phyloP scores from a whole-genome alignment of 257 asterid genomes.

The Leonotis leonurus region DNA sequence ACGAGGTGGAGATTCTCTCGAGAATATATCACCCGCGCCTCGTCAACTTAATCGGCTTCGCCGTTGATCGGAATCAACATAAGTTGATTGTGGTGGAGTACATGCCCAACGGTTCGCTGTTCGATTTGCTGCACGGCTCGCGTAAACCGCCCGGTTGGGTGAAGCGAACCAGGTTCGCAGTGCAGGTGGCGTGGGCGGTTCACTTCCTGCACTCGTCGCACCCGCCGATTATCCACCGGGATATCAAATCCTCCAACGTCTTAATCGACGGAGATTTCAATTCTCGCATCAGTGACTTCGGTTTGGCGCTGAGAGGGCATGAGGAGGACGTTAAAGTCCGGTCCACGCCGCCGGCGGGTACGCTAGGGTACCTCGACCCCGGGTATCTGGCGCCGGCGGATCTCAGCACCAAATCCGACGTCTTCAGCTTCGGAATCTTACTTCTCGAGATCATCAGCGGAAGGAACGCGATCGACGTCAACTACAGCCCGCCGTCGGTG shows the following conservation, averaged over 20 bases:
- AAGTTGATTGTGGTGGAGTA: conserved; percentile 67
- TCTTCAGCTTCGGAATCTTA: conserved; percentile 77
- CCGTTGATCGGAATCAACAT: conserved; percentile 28
- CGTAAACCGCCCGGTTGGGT: conserved; percentile 60
- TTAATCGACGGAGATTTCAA: conserved; percentile 45
- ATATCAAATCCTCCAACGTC: conserved; percentile 71
- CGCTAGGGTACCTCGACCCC: conserved; percentile 84
- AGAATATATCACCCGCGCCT: conserved; percentile 48
- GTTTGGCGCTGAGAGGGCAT: conserved; percentile 68
- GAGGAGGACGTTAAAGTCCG: conserved; percentile 61
- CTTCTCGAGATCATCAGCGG: conserved; percentile 73
- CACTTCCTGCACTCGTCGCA: conserved; percentile 48
- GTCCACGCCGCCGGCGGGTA: conserved; percentile 92
- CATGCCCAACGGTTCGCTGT: conserved; percentile 75
- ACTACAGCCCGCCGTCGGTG: conserved; percentile 71
- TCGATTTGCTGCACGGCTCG: conserved; percentile 55
- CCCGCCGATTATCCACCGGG: conserved; percentile 83
- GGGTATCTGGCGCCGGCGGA: conserved; percentile 83
- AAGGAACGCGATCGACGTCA: conserved; percentile 73
- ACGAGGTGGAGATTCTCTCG: conserved; percentile 69
- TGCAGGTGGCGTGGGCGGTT: conserved; percentile 66
- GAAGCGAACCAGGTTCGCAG: conserved; percentile 50
- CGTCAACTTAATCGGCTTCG: conserved; percentile 65
- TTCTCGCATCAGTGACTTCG: conserved; percentile 80
- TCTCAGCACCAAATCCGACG: conserved; percentile 77